Base-by-base conservation (phyloP, 83 land plant species). In the Diphasiastrum complanatum region DNA sequence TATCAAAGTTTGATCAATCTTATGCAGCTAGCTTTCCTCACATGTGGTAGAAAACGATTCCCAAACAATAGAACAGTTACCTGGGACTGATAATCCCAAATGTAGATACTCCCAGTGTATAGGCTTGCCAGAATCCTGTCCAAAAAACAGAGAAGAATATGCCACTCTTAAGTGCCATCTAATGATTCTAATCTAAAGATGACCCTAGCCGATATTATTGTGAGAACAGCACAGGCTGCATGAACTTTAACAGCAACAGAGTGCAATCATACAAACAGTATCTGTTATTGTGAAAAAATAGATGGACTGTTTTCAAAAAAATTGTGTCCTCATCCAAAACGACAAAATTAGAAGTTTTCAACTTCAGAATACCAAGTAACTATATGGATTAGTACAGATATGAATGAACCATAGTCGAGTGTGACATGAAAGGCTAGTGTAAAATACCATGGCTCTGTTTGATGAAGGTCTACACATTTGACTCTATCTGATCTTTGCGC, bases 391-490 rank as follows among this genome's bases (percentile, higher is more conserved):
- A 8, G 43, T 16, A 8, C 16, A 40, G 16, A 16, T 40, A 8
- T 40, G 43, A 8, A 40, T 5, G 18, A 18, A 18, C 18, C n/a
- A 48, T 18, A 48, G n/a, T 6, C n/a, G n/a, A 5, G 6, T n/a
- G 16, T 16, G 43, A n/a, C n/a, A n/a, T n/a, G n/a, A n/a, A n/a
- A 20, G 0, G 11, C 61, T 16, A 1, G 19, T 49, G 18, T 10
- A 50, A 49, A 19, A 40, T 81, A 85, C 96, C 96, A 89, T 85
- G 96, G 91, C 58, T 90, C 83, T 1, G 91, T 83, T 2, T 87
- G 96, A 83, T 86, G 96, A 26, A 90, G 77, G 71, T 90, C 96
- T 47, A 86, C 86, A 11, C 89, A 83, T 50, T 90, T 90, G 29
- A 90, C 96, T 60, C 96, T 67, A 31, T 86, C 96, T 3, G 96